Percentiles rank a stretch among this genome's conserved stretches.
These are phyloP conservation scores for Populus euphratica DNA, from an alignment of 345 rosid species.

Conservation along the genomic window DNA sequence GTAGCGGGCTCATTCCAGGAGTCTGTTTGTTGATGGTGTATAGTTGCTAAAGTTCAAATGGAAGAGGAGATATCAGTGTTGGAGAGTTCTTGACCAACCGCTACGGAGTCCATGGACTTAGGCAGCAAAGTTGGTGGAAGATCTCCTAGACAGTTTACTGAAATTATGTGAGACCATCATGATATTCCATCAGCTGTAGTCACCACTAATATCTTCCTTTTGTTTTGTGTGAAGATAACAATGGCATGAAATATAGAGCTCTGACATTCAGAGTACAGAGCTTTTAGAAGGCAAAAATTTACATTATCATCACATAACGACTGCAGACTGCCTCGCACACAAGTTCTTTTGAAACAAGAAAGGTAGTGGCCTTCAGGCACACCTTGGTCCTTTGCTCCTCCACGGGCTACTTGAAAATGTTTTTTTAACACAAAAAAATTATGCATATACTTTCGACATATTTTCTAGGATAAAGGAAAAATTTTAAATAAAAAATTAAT, in stretches of 20 bases:
- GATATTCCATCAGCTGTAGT: not conserved
- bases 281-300: not conserved
- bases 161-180: not conserved
- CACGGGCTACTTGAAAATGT: too few relatives aligned
- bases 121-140: not conserved
- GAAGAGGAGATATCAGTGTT: not conserved
- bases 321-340: not conserved
- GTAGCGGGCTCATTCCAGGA: constrained; percentile 20
- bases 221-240: constrained; percentile 15
- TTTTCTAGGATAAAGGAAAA: too few relatives aligned
- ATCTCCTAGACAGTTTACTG: not conserved
- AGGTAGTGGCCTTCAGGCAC: not conserved
- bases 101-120: not conserved
- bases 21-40: not conserved
- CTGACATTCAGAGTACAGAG: not conserved
- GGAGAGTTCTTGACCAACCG: not conserved
- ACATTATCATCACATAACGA: not conserved
- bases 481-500: too few relatives aligned
- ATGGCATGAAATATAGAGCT: not conserved
- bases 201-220: not conserved
- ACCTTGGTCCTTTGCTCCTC: not conserved
- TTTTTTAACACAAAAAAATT: too few relatives aligned
- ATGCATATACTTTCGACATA: too few relatives aligned
- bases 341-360: not conserved
- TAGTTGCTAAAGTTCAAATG: not conserved